Evolutionary conservation across 2,329 filamentous ascomycete genomes (phyloP), one percentile per base, ranked within the genome.

Genomic region (Colletotrichum cuscutae): DNA sequence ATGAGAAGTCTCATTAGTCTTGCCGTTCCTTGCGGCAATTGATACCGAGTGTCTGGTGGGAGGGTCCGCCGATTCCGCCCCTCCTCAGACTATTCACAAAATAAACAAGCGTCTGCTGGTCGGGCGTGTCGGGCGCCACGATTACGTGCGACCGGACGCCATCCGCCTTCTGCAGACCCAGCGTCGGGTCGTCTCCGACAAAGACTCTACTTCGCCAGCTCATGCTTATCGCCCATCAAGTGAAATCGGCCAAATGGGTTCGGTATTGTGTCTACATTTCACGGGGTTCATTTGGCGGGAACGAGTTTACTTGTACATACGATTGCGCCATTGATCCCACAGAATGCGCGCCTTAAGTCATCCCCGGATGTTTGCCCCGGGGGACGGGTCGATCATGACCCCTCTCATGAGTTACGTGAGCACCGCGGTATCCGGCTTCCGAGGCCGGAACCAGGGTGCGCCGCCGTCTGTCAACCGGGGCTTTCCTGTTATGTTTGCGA

Each of bases 181-280:
- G 42, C 52, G 65, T 72, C 69, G 69, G 69, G n/a, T 28, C 19
- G 22, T 42, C 12, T 8, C 69, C 69, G 69, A 71, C 59, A 19
- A 13, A 19, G 30, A 5, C 57, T 46, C 4, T n/a, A n/a, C 15
- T 52, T 53, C 57, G 37, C 42, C 12, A 30, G 19, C n/a, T 5
- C 12, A 37, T 8, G 22, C 69, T 53, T 68, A 62, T 71, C 68
- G 64, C 49, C 35, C 22, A n/a, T 32, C 19, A 19, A 22, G 19
- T n/a, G 19, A 9, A 2, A n/a, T 19, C 42, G 42, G 37, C 37
- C 8, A 0, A 3, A 42, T 42, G 37, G 13, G 15, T 19, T 42
- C 37, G 37, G 15, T 42, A 19, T 19, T 1, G 13, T 8, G 5
- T 42, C 37, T 19, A 42, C 37, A 7, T 42, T 15, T 42, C 15